These are phyloP conservation scores for Cicer pinnatifidum DNA, from an alignment of 306 rosid genomes.

Conservation along the genomic window DNA sequence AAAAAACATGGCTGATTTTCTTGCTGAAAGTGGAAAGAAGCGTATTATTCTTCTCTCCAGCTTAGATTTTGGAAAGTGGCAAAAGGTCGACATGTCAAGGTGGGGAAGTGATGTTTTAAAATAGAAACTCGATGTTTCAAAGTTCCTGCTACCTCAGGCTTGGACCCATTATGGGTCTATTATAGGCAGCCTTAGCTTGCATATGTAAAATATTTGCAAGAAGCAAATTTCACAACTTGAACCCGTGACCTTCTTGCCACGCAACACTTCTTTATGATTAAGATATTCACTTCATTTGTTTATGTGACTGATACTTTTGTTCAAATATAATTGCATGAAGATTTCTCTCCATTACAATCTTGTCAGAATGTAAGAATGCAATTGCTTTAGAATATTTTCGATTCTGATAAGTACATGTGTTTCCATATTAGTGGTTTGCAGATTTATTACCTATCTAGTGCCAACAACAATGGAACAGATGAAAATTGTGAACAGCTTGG, in stretches of 20 bases:
- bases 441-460: slow-evolving; percentile 80
- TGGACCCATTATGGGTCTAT: neutral
- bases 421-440: slow-evolving; percentile 69
- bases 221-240: neutral
- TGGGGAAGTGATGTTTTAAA: slow-evolving; percentile 43
- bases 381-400: slow-evolving; percentile 20
- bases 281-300: slow-evolving; percentile 7
- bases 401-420: slow-evolving; percentile 47
- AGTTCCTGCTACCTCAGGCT: neutral
- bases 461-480: slow-evolving; percentile 72
- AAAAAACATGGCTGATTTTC: slow-evolving; percentile 71
- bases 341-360: slow-evolving; percentile 17
- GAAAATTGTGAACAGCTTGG: slow-evolving; percentile 74
- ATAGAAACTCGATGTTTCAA: neutral
- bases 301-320: neutral
- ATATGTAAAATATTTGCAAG: neutral
- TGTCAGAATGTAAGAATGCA: slow-evolving; percentile 26
- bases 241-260: neutral
- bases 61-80: slow-evolving; percentile 94
- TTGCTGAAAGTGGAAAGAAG: slow-evolving; percentile 72
- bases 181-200: neutral
- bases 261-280: neutral
- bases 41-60: slow-evolving; percentile 78
- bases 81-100: slow-evolving; percentile 82
- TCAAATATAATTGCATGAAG: slow-evolving; percentile 21